These are phyloP conservation scores for Penstemon davidsonii DNA, from an alignment of 257 asterid genomes.

Conservation along the genomic window DNA sequence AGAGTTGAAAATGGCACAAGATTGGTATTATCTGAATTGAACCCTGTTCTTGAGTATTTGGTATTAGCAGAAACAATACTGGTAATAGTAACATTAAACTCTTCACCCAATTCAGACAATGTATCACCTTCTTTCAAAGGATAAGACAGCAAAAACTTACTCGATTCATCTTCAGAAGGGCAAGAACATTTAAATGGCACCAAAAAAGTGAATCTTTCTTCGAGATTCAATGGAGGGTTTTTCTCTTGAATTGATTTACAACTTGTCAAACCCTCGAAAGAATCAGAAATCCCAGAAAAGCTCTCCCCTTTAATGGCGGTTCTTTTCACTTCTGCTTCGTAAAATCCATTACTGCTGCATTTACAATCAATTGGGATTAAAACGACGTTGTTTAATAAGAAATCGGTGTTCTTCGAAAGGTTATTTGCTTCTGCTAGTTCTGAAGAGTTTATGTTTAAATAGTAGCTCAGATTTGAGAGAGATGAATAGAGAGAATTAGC, in stretches of 20 bases:
- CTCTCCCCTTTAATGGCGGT: slow-evolving; percentile 50
- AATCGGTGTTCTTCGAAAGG: slow-evolving; percentile 33
- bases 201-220: slow-evolving; percentile 29
- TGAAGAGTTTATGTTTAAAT: slow-evolving; percentile 35
- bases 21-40: slow-evolving; percentile 22
- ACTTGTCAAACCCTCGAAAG: slow-evolving; percentile 52
- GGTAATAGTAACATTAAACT: slow-evolving; percentile 43
- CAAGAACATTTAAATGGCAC: slow-evolving; percentile 59
- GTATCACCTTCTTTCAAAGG: slow-evolving; percentile 56
- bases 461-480: slow-evolving; percentile 43
- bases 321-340: slow-evolving; percentile 43
- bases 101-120: slow-evolving; percentile 32
- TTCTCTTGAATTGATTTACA: slow-evolving; percentile 47
- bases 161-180: slow-evolving; percentile 36
- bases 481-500: slow-evolving; percentile 51
- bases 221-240: slow-evolving; percentile 43
- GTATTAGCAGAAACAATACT: slow-evolving; percentile 40
- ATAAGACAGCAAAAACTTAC: slow-evolving; percentile 45
- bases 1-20: slow-evolving; percentile 47
- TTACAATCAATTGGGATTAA: slow-evolving; percentile 56
- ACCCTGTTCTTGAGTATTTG: slow-evolving; percentile 31
- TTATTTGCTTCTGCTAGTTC: slow-evolving; percentile 49
- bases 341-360: slow-evolving; percentile 35
- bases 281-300: slow-evolving; percentile 47
- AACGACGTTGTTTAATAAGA: slow-evolving; percentile 31